A percentile compares a stretch with the other conserved stretches of the same genome.
These are phyloP conservation scores for Candida gorgasii DNA, from an alignment of 805 yeast genomes.

Conservation along the genomic window DNA sequence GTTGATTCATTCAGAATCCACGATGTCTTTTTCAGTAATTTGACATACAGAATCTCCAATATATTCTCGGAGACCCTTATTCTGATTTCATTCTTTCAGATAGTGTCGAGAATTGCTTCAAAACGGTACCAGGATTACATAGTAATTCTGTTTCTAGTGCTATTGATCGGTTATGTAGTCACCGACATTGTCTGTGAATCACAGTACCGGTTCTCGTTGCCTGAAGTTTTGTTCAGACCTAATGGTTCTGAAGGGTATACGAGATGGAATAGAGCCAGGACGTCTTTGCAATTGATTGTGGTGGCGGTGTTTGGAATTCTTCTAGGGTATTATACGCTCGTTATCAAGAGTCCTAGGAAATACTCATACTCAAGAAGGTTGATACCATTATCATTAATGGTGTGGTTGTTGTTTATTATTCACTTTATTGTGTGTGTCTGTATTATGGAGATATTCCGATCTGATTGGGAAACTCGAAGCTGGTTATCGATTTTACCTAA, in stretches of 20 bases:
- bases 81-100: conserved; percentile 57
- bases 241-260: conserved; percentile 4
- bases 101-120: conserved; percentile 24
- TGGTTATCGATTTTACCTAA: conserved; percentile 46
- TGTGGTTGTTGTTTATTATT: conserved; percentile 40
- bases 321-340: conserved; percentile 38
- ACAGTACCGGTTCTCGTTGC: conserved; percentile 1
- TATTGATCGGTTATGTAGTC: conserved; percentile 6
- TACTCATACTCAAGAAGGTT: conserved; percentile 49
- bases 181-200: conserved; percentile 12
- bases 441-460: conserved; percentile 25
- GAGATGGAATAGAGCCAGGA: conserved; percentile 25
- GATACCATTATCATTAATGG: conserved; percentile 49
- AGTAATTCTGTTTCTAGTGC: conserved; percentile 4
- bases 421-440: conserved; percentile 33
- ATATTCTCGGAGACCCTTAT: conserved; percentile 45
- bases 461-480: conserved; percentile 47
- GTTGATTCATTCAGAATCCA: conserved; percentile 52
- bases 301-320: conserved; percentile 32
- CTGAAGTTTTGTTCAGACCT: background rate
- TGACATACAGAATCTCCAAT: conserved; percentile 38
- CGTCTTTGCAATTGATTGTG: conserved; percentile 27
- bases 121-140: conserved; percentile 7
- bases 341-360: conserved; percentile 34
- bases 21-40: conserved; percentile 34